Percentiles rank a stretch among this genome's conserved stretches.
These are phyloP conservation scores for Pythium rhizo-oryzae DNA, from an alignment of 352 stramenopile species.

Conservation along the genomic window DNA sequence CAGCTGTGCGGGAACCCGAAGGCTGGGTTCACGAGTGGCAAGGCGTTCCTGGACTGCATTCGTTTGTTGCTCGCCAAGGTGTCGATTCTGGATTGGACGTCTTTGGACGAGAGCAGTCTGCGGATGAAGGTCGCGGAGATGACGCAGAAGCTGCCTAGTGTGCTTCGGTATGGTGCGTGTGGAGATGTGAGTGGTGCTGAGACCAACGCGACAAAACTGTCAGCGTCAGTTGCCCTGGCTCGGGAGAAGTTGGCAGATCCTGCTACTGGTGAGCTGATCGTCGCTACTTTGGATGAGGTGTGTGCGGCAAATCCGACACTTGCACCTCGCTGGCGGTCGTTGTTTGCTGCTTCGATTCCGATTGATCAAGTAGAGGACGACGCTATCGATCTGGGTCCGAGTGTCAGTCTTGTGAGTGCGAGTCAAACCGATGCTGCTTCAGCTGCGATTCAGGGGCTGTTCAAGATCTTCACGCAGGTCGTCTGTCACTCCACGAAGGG, in stretches of 20 bases:
- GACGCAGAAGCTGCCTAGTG: slow-evolving; percentile 41
- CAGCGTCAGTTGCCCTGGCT: slow-evolving; percentile 25
- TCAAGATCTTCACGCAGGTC: slow-evolving; percentile 36
- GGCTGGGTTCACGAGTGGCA: slow-evolving; percentile 44
- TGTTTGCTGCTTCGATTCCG: slow-evolving; percentile 16
- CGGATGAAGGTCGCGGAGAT: slow-evolving; percentile 60
- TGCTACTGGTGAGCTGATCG: slow-evolving; percentile 36
- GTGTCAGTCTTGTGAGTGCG: slow-evolving; percentile 27
- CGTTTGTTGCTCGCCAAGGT: slow-evolving; percentile 75
- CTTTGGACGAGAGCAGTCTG: slow-evolving; percentile 54
- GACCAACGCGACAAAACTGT: slow-evolving; percentile 30
- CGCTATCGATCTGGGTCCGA: slow-evolving; percentile 51
- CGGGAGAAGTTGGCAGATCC: slow-evolving; percentile 35
- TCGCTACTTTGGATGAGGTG: slow-evolving; percentile 36
- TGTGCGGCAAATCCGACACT: slow-evolving; percentile 37
- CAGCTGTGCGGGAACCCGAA: slow-evolving; percentile 31
- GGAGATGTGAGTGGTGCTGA: slow-evolving; percentile 36
- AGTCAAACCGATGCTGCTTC: slow-evolving; percentile 27
- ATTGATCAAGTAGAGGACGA: slow-evolving; percentile 42
- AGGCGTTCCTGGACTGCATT: slow-evolving; percentile 68
- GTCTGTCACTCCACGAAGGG: slow-evolving; percentile 20
- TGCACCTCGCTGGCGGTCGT: slow-evolving; percentile 37
- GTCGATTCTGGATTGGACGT: slow-evolving; percentile 77
- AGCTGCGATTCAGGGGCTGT: slow-evolving; percentile 33
- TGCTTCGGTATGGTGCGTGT: slow-evolving; percentile 45